Conservation (phyloP, 257 asterid species). For the Lantana camara region DNA sequence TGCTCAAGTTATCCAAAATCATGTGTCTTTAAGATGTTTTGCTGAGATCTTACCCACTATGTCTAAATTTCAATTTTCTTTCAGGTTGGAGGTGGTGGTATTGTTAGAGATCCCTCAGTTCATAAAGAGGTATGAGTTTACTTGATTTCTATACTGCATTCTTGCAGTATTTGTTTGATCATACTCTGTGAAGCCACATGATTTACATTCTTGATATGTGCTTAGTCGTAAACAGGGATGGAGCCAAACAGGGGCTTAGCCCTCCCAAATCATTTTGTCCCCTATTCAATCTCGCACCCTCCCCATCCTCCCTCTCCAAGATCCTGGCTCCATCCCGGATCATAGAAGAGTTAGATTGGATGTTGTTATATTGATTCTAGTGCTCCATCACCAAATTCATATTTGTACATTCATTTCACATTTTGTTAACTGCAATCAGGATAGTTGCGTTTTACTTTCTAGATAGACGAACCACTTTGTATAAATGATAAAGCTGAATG, state of each 20-base stretch:
- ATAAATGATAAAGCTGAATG: not conserved
- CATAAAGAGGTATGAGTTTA: constrained; percentile 68
- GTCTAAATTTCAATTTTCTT: constrained; percentile 23
- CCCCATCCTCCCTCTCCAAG: too few species aligned
- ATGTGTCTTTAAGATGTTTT: not conserved
- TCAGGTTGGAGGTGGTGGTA: constrained; percentile 96
- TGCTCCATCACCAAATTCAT: not conserved
- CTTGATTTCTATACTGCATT: constrained; percentile 5
- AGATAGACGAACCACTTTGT: not conserved
- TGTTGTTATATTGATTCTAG: not conserved
- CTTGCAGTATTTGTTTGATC: constrained; percentile 1
- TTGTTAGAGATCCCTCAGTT: constrained; percentile 83
- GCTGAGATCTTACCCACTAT: not conserved
- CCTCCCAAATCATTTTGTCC: too few species aligned
- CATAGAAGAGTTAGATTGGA: not conserved
- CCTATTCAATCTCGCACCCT: too few species aligned
- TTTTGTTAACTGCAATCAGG: not conserved
- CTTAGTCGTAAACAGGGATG: not conserved
- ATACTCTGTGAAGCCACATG: not conserved
- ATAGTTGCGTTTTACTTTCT: not conserved
- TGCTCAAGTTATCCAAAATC: not conserved
- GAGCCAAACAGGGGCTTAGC: too few species aligned
- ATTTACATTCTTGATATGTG: not conserved
- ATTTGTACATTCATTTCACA: not conserved
- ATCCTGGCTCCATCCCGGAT: too few species aligned